Evolutionary conservation across 768 basidiomycete species (phyloP).

Genomic region (Psilocybe cyanescens): DNA sequence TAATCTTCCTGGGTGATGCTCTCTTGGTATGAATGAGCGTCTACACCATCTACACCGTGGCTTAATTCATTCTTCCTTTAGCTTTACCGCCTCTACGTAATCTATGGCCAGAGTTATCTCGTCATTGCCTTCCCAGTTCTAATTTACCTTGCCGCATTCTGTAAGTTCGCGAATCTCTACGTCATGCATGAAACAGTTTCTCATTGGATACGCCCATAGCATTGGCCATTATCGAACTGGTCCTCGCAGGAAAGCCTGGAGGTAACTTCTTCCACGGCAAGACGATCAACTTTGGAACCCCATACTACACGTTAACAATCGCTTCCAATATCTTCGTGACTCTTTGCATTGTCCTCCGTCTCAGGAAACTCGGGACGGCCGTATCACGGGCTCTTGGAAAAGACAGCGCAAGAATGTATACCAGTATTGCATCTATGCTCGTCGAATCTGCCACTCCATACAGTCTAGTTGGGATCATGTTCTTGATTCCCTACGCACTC

Average conservation of each 20-base stretch:
- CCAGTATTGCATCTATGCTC: slow-evolving; percentile 37
- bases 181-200: neutral
- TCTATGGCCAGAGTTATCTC: slow-evolving; percentile 29
- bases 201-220: slow-evolving; percentile 25
- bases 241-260: slow-evolving; percentile 39
- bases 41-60: neutral
- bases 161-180: slow-evolving; percentile 18
- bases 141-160: slow-evolving; percentile 30
- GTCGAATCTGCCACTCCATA: slow-evolving; percentile 46
- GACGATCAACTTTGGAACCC: slow-evolving; percentile 39
- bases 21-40: slow-evolving; percentile 26
- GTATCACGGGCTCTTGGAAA: slow-evolving; percentile 31
- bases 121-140: slow-evolving; percentile 29
- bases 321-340: slow-evolving; percentile 46
- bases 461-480: slow-evolving; percentile 39
- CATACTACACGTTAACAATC: slow-evolving; percentile 45
- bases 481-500: slow-evolving; percentile 40
- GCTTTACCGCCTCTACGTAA: slow-evolving; percentile 35
- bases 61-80: neutral
- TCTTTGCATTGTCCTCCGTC: slow-evolving; percentile 40
- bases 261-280: slow-evolving; percentile 43
- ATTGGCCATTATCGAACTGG: slow-evolving; percentile 43
- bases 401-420: slow-evolving; percentile 38
- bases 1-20: slow-evolving; percentile 36
- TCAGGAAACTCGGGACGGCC: slow-evolving; percentile 32